Conservation (phyloP, 2,329 filamentous ascomycete genomes). For the Ophiostoma sp. region DNA sequence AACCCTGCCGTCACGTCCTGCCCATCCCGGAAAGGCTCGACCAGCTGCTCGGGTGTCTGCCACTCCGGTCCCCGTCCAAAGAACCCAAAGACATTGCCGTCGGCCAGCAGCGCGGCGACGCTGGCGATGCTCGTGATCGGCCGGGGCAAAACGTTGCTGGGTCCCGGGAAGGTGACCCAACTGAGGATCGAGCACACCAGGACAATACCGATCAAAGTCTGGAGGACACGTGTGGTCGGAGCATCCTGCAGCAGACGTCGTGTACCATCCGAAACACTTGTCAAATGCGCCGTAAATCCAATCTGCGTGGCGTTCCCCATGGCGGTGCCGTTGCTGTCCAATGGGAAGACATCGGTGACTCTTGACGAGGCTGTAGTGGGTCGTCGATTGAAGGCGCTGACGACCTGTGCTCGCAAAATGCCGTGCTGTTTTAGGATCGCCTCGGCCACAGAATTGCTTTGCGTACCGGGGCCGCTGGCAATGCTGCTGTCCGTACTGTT, state of each 20-base stretch:
- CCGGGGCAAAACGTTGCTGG: conserved; percentile 35
- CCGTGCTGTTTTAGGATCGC: conserved; percentile 42
- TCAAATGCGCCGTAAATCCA: conserved; percentile 14
- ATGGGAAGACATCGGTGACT: conserved; percentile 19
- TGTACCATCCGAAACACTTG: conserved; percentile 14
- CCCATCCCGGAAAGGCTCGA: background rate
- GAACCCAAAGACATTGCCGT: conserved; percentile 40
- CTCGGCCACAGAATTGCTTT: conserved; percentile 32
- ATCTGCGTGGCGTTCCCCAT: conserved; percentile 18
- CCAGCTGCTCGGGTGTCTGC: background rate
- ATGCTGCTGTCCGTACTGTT: background rate
- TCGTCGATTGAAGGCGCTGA: conserved; percentile 37
- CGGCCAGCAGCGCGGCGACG: conserved; percentile 40
- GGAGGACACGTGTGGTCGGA: conserved; percentile 39
- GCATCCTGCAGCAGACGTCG: conserved; percentile 36
- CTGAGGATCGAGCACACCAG: conserved; percentile 35
- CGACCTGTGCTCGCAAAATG: conserved; percentile 40
- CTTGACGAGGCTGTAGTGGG: conserved; percentile 32
- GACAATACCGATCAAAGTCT: conserved; percentile 37
- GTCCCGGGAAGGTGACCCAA: conserved; percentile 36
- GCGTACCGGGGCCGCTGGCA: background rate
- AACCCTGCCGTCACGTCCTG: background rate
- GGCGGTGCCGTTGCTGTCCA: conserved; percentile 24
- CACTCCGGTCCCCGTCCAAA: conserved; percentile 24
- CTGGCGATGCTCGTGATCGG: conserved; percentile 41